Base-by-base conservation (phyloP, 148 eudicot genomes). In the Persicaria tinctoria region DNA sequence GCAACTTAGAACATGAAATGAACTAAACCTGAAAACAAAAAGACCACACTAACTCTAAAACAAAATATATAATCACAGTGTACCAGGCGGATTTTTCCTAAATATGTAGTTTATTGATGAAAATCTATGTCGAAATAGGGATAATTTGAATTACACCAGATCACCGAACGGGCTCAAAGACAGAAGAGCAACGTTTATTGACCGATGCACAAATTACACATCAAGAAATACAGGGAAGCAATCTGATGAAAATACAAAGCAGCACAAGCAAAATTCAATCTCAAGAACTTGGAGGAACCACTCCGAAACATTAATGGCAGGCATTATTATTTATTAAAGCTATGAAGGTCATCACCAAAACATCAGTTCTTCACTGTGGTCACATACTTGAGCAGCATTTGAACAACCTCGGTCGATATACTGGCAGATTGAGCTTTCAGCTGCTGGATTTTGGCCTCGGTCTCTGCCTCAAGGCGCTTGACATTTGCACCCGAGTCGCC, bases 401-500 rank as follows among this genome's bases (percentile, higher is more conserved):
- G 83, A 77, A 90, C 91, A 73, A 91, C 89, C 12, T 90, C 96
- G 5, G 87, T 84, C 54, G 98, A 90, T 60, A 94, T 90, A 73
- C 82, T 85, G n/a, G 88, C 75, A 44, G 97, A 82, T 74, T 91
- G 88, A 4, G 79, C 72, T 83, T 87, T 94, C 74, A 94, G 73
- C 55, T 94, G 89, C 20, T 80, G 63, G 53, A 94, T 91, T 84
- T 91, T 94, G 48, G 70, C 86, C 48, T 80, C 90, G 0, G 98
- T 94, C 84, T 94, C 98, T 76, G 73, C 68, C 72, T 91, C 98
- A 46, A 94, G 98, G 27, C 97, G 96, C 86, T 91, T 94, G 81
- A 91, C 97, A 79, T 94, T 94, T 75, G 98, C 96, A 78, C 98
- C 98, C 0, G 98, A 91, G 80, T 94, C 97, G 27, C 97, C 98